These are phyloP conservation scores for Rhizopus delemar DNA, from an alignment of 371 early-diverging fungal genomes.

Conservation along the genomic window DNA sequence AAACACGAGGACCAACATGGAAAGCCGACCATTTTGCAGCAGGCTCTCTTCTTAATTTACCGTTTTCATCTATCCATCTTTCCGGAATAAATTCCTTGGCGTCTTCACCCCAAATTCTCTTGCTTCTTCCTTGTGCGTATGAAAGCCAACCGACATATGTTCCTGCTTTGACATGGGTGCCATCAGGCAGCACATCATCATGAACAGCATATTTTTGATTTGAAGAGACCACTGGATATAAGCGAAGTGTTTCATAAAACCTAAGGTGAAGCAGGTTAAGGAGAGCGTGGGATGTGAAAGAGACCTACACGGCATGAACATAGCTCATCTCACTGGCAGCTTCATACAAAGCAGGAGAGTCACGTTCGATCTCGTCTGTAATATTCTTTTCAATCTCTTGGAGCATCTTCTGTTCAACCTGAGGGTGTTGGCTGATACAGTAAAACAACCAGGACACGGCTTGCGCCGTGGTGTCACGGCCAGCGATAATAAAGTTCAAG, in stretches of 20 bases:
- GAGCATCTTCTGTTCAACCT: constrained; percentile 42
- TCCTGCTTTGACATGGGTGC: constrained; percentile 56
- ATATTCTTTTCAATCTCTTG: constrained; percentile 45
- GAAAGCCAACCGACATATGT: constrained; percentile 50
- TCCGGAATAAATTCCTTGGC: constrained; percentile 63
- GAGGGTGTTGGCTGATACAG: constrained; percentile 46
- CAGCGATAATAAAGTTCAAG: constrained; percentile 59
- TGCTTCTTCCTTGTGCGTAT: constrained; percentile 58
- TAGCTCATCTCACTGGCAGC: constrained; percentile 33
- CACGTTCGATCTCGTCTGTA: constrained; percentile 31
- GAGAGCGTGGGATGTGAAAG: background rate
- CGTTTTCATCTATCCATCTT: constrained; percentile 53
- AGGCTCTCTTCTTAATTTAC: constrained; percentile 26
- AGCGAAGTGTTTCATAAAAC: constrained; percentile 59
- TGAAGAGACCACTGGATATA: constrained; percentile 62
- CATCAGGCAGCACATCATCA: constrained; percentile 67
- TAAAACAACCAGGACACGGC: constrained; percentile 71
- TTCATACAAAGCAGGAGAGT: constrained; percentile 49
- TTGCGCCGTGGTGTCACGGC: constrained; percentile 75
- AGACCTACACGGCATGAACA: constrained; percentile 43
- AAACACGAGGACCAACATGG: constrained; percentile 71
- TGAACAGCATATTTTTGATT: constrained; percentile 60
- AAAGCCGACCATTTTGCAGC: constrained; percentile 51
- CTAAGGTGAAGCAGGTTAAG: constrained; percentile 13
- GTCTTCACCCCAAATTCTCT: constrained; percentile 64